Percentiles rank a stretch among this genome's conserved stretches.
These are phyloP conservation scores for Microbotryum violaceum DNA, from an alignment of 1,284 basidiomycete genomes.

Conservation along the genomic window DNA sequence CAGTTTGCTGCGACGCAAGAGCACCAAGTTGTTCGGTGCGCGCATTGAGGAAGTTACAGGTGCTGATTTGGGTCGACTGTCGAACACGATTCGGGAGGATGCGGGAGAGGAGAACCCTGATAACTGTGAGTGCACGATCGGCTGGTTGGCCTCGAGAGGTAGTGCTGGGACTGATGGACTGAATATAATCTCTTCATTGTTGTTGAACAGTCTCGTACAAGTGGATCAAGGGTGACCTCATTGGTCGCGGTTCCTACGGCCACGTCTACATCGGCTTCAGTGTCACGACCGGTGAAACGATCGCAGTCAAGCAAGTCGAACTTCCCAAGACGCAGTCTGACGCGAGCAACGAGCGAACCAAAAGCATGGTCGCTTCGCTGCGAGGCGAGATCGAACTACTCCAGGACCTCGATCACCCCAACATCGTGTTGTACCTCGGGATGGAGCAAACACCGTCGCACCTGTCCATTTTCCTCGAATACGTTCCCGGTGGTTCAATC, in stretches of 20 bases:
- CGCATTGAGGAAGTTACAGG: constrained; percentile 87
- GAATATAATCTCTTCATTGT: neutral
- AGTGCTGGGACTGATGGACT: constrained; percentile 1
- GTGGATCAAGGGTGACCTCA: constrained; percentile 96
- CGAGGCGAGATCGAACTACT: constrained; percentile 91
- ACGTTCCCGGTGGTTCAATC: constrained; percentile 94
- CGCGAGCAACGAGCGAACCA: constrained; percentile 76
- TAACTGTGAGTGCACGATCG: constrained; percentile 31
- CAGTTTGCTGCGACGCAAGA: constrained; percentile 61
- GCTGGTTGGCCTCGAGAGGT: neutral
- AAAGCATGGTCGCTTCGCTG: constrained; percentile 78
- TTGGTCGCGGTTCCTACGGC: constrained; percentile 94
- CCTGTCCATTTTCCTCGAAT: constrained; percentile 97
- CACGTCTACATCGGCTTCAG: constrained; percentile 94
- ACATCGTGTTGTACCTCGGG: constrained; percentile 95
- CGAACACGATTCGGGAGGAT: constrained; percentile 37
- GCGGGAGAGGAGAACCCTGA: constrained; percentile 36
- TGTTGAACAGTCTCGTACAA: constrained; percentile 73
- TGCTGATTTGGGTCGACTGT: constrained; percentile 42
- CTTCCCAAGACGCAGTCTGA: constrained; percentile 83
- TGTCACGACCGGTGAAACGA: constrained; percentile 97
- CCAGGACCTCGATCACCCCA: constrained; percentile 91
- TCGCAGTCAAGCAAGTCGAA: constrained; percentile 99
- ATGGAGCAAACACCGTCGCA: constrained; percentile 85
- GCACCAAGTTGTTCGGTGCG: constrained; percentile 94